Evolutionary conservation across 2,329 filamentous ascomycete species (phyloP).

Genomic region (Pleoardoris graminearum): DNA sequence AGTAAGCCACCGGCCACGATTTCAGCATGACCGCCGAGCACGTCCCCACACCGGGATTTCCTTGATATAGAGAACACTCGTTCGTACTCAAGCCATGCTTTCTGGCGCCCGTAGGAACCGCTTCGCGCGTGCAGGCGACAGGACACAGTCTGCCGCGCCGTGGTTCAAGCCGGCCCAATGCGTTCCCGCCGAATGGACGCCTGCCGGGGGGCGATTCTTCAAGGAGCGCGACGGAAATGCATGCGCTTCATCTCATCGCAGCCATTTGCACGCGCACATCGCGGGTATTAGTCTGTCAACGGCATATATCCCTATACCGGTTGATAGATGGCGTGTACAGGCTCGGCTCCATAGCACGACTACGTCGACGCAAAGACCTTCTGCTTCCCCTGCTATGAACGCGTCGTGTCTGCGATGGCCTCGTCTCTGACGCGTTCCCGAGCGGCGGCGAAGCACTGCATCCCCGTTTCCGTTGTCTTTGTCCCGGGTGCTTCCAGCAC

Average conservation of each 20-base stretch:
- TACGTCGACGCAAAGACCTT: background rate
- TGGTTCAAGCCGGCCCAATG: too few relatives aligned
- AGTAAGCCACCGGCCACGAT: constrained; percentile 10
- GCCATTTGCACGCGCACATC: background rate
- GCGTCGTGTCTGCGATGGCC: background rate
- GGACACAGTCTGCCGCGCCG: too few relatives aligned
- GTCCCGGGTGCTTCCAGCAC: background rate
- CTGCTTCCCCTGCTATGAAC: background rate
- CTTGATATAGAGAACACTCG: constrained; percentile 5
- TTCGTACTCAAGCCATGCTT: background rate
- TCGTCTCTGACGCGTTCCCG: constrained; percentile 6
- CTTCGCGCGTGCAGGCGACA: too few relatives aligned
- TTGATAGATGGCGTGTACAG: too few relatives aligned
- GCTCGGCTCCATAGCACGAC: background rate
- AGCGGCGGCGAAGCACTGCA: constrained; percentile 8
- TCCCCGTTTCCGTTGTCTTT: constrained; percentile 7
- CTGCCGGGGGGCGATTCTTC: too few relatives aligned
- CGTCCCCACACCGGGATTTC: constrained; percentile 10
- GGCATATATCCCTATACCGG: background rate
- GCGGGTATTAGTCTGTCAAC: background rate
- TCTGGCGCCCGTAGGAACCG: too few relatives aligned
- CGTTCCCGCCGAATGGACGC: too few relatives aligned
- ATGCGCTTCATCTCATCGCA: constrained; percentile 3
- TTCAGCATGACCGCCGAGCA: constrained; percentile 6
- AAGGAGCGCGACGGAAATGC: too few relatives aligned